Evolutionary conservation across 2,329 filamentous ascomycete species (phyloP).

Genomic region (Lasiodiplodia sp.): DNA sequence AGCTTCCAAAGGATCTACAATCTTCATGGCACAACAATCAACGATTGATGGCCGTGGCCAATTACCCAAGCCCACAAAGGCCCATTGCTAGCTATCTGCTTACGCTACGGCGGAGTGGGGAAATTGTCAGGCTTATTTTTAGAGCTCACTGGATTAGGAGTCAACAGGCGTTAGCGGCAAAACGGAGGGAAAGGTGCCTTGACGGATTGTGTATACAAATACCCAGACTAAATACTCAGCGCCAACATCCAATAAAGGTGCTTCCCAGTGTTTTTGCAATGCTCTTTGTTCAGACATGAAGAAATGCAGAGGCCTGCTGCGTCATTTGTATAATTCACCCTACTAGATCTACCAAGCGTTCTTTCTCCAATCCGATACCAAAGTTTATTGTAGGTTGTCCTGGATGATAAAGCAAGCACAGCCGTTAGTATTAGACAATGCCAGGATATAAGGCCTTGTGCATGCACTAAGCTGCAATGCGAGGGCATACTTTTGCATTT

Average conservation of each 20-base stretch:
- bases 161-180: not conserved
- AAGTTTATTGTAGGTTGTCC: not conserved
- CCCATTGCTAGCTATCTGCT: not conserved
- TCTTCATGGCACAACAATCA: slow-evolving; percentile 17
- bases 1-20: slow-evolving; percentile 18
- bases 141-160: not conserved
- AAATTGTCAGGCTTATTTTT: not conserved
- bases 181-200: not conserved
- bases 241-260: not conserved
- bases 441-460: too few relatives aligned
- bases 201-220: not conserved
- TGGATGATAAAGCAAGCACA: not conserved
- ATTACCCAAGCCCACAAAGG: not conserved
- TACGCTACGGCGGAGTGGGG: not conserved
- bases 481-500: too few relatives aligned
- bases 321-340: too few relatives aligned
- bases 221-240: not conserved
- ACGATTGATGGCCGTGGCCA: not conserved
- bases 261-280: not conserved
- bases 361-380: not conserved
- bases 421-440: too few relatives aligned
- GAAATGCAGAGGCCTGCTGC: too few relatives aligned
- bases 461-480: too few relatives aligned
- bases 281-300: too few relatives aligned
- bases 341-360: not conserved